Conservation (phyloP, 768 basidiomycete genomes). For the Amanita phalloides region DNA sequence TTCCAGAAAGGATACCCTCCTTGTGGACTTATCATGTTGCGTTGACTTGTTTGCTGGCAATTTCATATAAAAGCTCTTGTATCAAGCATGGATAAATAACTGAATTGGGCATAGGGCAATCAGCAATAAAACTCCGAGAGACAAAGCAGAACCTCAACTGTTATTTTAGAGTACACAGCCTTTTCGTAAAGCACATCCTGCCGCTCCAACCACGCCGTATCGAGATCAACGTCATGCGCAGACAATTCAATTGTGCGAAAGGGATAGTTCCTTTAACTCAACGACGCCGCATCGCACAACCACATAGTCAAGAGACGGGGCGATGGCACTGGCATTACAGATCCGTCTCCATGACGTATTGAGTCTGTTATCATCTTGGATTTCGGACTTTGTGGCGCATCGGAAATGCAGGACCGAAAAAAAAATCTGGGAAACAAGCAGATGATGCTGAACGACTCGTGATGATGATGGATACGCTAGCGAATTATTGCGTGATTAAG, state of each 20-base stretch:
- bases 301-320: slow-evolving; percentile 35
- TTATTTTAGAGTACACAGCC: slow-evolving; percentile 34
- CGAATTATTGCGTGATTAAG: not conserved
- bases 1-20: too few relatives aligned
- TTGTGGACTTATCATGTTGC: too few relatives aligned
- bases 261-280: too few relatives aligned
- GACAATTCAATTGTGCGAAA: too few relatives aligned
- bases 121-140: not conserved
- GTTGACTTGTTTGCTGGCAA: too few relatives aligned
- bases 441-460: too few relatives aligned
- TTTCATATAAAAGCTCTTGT: too few relatives aligned
- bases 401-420: slow-evolving; percentile 29
- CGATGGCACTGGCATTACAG: slow-evolving; percentile 41
- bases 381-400: slow-evolving; percentile 35
- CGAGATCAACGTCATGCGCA: too few relatives aligned
- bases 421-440: too few relatives aligned
- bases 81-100: too few relatives aligned
- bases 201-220: too few relatives aligned
- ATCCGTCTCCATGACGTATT: slow-evolving; percentile 46
- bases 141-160: not conserved
- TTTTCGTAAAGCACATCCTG: slow-evolving; percentile 19
- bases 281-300: slow-evolving; percentile 16
- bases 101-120: not conserved
- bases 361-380: slow-evolving; percentile 49
- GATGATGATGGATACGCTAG: not conserved